Conservation (phyloP, 352 stramenopile genomes). For the Phytophthora ramorum region DNA sequence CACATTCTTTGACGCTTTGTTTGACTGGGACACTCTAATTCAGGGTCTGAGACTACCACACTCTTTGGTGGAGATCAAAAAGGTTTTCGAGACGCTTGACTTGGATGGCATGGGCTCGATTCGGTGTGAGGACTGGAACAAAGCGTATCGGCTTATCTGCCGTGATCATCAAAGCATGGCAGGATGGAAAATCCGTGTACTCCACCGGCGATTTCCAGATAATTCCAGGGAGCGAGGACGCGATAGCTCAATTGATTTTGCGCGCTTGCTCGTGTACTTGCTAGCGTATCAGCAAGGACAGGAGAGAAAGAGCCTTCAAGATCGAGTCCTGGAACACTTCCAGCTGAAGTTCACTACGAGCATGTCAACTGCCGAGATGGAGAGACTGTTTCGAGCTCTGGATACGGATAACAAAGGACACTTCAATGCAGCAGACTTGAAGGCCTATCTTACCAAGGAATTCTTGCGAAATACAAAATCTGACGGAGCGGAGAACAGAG, state of each 20-base stretch:
- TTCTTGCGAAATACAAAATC: background rate
- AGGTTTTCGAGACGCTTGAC: constrained; percentile 55
- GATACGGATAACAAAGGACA: constrained; percentile 52
- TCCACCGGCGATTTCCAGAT: constrained; percentile 45
- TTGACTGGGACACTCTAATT: constrained; percentile 51
- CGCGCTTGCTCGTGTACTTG: constrained; percentile 57
- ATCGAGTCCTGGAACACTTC: constrained; percentile 33
- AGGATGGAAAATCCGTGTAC: constrained; percentile 52
- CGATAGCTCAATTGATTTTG: constrained; percentile 48
- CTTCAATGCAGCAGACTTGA: constrained; percentile 49
- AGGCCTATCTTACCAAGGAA: constrained; percentile 21
- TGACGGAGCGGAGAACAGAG: no score
- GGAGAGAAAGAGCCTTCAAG: constrained; percentile 27
- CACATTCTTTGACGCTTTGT: constrained; percentile 50
- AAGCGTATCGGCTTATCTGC: constrained; percentile 47
- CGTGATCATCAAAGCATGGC: constrained; percentile 12
- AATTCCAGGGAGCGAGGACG: background rate
- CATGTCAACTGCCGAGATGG: constrained; percentile 38
- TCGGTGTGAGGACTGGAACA: constrained; percentile 50
- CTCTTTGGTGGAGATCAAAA: constrained; percentile 53
- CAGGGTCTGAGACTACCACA: constrained; percentile 38
- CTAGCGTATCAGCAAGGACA: constrained; percentile 46
- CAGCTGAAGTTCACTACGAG: constrained; percentile 13
- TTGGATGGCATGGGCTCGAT: constrained; percentile 49
- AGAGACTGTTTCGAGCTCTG: constrained; percentile 43